Base-by-base conservation (phyloP, 305 asterid species). In the Fraxinus xanthoxyloides region DNA sequence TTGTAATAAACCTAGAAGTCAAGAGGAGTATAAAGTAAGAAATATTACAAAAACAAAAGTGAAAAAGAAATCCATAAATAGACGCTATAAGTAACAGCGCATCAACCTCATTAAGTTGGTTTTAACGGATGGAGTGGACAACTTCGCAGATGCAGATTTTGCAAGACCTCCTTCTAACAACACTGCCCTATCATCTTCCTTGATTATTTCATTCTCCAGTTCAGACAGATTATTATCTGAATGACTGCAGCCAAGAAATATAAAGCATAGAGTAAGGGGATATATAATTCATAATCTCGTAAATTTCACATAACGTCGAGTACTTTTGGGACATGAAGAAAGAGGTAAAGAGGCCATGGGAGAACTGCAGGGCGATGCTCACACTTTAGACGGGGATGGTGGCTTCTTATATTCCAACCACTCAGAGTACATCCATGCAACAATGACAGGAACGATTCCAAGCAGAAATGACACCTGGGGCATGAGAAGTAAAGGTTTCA, bases 371-470 rank as follows among this genome's bases (percentile, higher is more conserved):
- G 23, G 69, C 65, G 65, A 56, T 67, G 77, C 97, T 91, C 85
- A 94, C 98, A 91, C 89, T 95, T 95, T 95, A 38, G 92, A 80
- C 26, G 82, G 87, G 36, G 89, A 85, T 72, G 95, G 88, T 79
- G 91, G 83, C 86, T 90, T 95, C 86, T 72, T 90, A 85, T 88
- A 89, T 85, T 90, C 96, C 89, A 95, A 85, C 91, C 93, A 92
- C 89, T 95, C 99, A 40, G 99, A 85, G 86, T 94, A 92, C 65
- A 92, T 77, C 98, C 99, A 95, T 72, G 97, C 89, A 76, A 90
- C 87, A 82, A 93, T 77, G 78, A 94, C 85, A 63, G 99, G 98
- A 79, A 94, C 85, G 81, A 88, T 72, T 81, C 98, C 98, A 82
- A 95, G 95, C 88, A 94, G 83, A 87, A 94, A 94, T 78, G 98